These are phyloP conservation scores for Salvia splendens DNA, from an alignment of 257 asterid genomes.

Conservation along the genomic window DNA sequence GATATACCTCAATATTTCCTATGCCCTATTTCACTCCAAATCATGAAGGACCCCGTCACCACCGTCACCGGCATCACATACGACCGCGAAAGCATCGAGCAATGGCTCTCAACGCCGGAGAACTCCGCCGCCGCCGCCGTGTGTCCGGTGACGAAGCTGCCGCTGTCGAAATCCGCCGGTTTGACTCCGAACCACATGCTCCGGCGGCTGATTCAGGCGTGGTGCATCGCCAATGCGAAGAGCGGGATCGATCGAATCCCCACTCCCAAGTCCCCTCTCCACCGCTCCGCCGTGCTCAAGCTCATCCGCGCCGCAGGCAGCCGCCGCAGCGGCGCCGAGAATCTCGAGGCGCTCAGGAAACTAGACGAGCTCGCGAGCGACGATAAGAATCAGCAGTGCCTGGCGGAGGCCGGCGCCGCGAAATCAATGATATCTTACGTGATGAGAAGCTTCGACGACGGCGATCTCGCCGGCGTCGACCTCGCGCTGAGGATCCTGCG, in stretches of 20 bases:
- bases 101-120: slow-evolving; percentile 54
- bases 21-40: slow-evolving; percentile 89
- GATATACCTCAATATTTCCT: slow-evolving; percentile 79
- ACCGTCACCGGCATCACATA: slow-evolving; percentile 86
- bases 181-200: slow-evolving; percentile 93
- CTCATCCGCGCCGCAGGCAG: slow-evolving; percentile 50
- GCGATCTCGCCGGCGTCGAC: slow-evolving; percentile 41
- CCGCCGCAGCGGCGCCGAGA: not conserved
- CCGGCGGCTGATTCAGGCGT: slow-evolving; percentile 70
- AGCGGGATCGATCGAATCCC: slow-evolving; percentile 76
- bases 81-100: slow-evolving; percentile 77
- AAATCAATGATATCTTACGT: slow-evolving; percentile 50
- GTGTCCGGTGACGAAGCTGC: slow-evolving; percentile 81
- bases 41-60: slow-evolving; percentile 90
- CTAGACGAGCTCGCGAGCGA: slow-evolving; percentile 52
- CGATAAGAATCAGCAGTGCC: slow-evolving; percentile 50
- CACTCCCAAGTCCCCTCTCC: slow-evolving; percentile 62
- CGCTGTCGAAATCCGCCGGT: slow-evolving; percentile 46
- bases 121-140: slow-evolving; percentile 22
- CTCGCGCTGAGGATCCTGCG: slow-evolving; percentile 54
- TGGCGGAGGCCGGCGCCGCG: slow-evolving; percentile 62
- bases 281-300: slow-evolving; percentile 45
- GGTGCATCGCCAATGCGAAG: slow-evolving; percentile 68
- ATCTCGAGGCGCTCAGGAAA: slow-evolving; percentile 42
- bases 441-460: slow-evolving; percentile 41